Evolutionary conservation across 2,329 filamentous ascomycete species (phyloP).

Genomic region (Aspergillus phoenicis): DNA sequence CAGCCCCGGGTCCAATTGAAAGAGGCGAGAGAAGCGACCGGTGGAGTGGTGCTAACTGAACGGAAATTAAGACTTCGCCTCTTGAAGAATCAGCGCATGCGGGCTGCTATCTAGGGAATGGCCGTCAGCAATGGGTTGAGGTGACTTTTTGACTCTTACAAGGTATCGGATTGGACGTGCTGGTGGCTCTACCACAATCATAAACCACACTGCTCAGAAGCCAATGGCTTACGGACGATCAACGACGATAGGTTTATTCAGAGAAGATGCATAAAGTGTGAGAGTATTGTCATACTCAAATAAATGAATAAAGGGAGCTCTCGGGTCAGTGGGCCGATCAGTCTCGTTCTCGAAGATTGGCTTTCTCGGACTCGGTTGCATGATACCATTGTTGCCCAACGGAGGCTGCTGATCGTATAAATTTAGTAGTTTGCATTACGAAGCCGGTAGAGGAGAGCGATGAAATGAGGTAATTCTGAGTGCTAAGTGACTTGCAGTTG

Average conservation of each 20-base stretch:
- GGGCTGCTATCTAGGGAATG: not conserved
- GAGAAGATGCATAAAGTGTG: not conserved
- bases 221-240: not conserved
- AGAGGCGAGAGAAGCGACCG: conserved; percentile 9
- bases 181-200: not conserved
- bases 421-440: conserved; percentile 5
- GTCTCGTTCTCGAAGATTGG: conserved; percentile 10
- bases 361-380: conserved; percentile 12
- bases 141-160: not conserved
- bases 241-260: not conserved
- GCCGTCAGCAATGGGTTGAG: not conserved
- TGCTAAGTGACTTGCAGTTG: not conserved
- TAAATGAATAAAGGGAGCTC: not conserved
- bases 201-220: not conserved
- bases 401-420: conserved; percentile 14
- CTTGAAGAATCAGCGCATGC: not conserved
- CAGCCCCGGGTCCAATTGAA: conserved; percentile 22
- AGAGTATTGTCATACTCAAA: not conserved
- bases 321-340: not conserved
- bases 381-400: conserved; percentile 21
- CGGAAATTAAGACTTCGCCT: conserved; percentile 1
- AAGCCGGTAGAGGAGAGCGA: not conserved
- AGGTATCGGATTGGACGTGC: not conserved
- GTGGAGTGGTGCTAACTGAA: conserved; percentile 17
- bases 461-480: not conserved